These are phyloP conservation scores for Phtheirospermum japonicum DNA, from an alignment of 257 asterid species.

Conservation along the genomic window DNA sequence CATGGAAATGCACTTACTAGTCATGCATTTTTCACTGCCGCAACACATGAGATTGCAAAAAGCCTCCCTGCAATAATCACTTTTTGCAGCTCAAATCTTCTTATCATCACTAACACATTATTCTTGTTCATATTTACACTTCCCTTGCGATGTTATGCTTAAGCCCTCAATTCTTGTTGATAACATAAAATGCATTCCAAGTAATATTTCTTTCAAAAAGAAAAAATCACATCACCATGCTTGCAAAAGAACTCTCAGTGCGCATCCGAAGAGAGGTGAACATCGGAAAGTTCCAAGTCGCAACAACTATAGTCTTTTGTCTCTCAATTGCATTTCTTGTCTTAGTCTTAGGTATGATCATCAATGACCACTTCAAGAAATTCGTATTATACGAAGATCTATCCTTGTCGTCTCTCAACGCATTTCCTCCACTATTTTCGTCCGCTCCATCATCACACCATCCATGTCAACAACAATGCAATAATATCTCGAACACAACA, in stretches of 20 bases:
- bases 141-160: slow-evolving; percentile 24
- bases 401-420: slow-evolving; percentile 40
- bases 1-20: not conserved
- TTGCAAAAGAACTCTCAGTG: slow-evolving; percentile 34
- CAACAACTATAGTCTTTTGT: slow-evolving; percentile 45
- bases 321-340: slow-evolving; percentile 46
- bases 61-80: slow-evolving; percentile 20
- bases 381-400: slow-evolving; percentile 53
- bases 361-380: slow-evolving; percentile 49
- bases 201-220: not conserved
- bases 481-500: slow-evolving; percentile 7
- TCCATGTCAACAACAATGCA: slow-evolving; percentile 30
- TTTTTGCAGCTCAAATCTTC: slow-evolving; percentile 2
- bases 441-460: slow-evolving; percentile 27
- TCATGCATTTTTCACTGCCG: slow-evolving; percentile 17
- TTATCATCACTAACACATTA: slow-evolving; percentile 17
- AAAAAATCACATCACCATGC: slow-evolving; percentile 29
- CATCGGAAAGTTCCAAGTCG: slow-evolving; percentile 45
- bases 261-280: slow-evolving; percentile 38
- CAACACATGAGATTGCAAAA: slow-evolving; percentile 30
- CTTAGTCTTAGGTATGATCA: slow-evolving; percentile 45
- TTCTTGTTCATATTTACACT: slow-evolving; percentile 27
- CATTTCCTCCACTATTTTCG: slow-evolving; percentile 40
- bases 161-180: slow-evolving; percentile 8
- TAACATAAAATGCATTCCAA: slow-evolving; percentile 3